A percentile compares a stretch with the other conserved stretches of the same genome.
Conservation (phyloP, 371 early-diverging fungal species). For the Circinella umbellata region DNA sequence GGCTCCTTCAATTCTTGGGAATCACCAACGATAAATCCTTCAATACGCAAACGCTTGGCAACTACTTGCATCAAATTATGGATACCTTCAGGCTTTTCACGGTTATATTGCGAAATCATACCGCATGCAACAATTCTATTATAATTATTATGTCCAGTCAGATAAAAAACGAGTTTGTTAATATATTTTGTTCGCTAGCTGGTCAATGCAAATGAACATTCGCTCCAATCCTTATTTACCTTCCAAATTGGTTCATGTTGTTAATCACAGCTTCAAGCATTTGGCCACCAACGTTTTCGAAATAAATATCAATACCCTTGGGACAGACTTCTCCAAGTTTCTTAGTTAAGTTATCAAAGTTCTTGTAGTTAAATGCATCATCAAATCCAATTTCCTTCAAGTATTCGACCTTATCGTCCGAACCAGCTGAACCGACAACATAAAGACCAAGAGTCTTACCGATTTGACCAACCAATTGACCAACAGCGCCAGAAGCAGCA, state of each 20-base stretch:
- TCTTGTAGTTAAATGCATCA: constrained; percentile 87
- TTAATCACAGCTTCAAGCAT: constrained; percentile 67
- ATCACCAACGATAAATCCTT: constrained; percentile 68
- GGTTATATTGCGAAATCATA: constrained; percentile 77
- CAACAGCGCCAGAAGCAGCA: constrained; percentile 63
- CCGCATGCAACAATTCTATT: constrained; percentile 64
- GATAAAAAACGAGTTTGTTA: too few species aligned
- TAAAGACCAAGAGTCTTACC: constrained; percentile 67
- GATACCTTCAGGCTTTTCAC: constrained; percentile 30
- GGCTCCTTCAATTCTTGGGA: constrained; percentile 44
- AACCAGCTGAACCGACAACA: constrained; percentile 80
- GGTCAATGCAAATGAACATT: too few species aligned
- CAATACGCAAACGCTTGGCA: constrained; percentile 55
- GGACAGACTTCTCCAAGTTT: constrained; percentile 58
- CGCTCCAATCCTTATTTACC: constrained; percentile 7
- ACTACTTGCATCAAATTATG: constrained; percentile 45
- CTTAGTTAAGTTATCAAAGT: constrained; percentile 40
- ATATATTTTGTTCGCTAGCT: too few species aligned
- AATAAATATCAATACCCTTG: constrained; percentile 77
- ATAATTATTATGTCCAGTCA: background rate
- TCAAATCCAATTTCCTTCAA: constrained; percentile 69
- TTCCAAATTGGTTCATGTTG: constrained; percentile 56
- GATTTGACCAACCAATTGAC: constrained; percentile 66
- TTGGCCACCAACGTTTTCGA: constrained; percentile 77
- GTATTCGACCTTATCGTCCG: constrained; percentile 75